These are phyloP conservation scores for Suhomyces atakaporum DNA, from an alignment of 1,139 yeast genomes.

Conservation along the genomic window DNA sequence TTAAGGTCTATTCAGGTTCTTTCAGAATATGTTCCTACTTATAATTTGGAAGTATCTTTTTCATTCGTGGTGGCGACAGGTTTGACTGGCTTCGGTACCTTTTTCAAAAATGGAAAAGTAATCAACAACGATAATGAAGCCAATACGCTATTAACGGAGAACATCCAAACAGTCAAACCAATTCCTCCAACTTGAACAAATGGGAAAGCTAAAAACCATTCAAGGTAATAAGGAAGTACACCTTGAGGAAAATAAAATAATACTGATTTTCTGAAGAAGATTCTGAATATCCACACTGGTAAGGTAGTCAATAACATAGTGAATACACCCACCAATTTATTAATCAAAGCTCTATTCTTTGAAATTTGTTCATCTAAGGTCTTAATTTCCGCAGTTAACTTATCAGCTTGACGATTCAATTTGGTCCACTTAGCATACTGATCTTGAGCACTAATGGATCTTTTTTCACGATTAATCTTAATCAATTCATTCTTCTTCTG, in stretches of 20 bases:
- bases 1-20: background rate
- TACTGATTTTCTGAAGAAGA: conserved; percentile 58
- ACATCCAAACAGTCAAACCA: conserved; percentile 56
- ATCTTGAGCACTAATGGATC: conserved; percentile 80
- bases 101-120: conserved; percentile 30
- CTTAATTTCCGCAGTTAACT: conserved; percentile 55
- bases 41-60: no score
- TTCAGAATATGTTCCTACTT: no score
- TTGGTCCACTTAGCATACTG: conserved; percentile 97
- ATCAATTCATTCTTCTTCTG: conserved; percentile 48
- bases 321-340: conserved; percentile 28
- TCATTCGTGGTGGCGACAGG: no score
- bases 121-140: conserved; percentile 29
- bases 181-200: conserved; percentile 57
- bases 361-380: conserved; percentile 39
- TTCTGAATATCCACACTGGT: conserved; percentile 53
- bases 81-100: conserved; percentile 16
- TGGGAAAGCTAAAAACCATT: conserved; percentile 62
- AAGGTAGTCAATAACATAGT: conserved; percentile 36
- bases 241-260: conserved; percentile 64
- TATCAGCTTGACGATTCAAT: conserved; percentile 71
- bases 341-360: conserved; percentile 39
- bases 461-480: conserved; percentile 53
- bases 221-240: conserved; percentile 57
- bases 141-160: conserved; percentile 37